Percentiles rank a stretch among this genome's conserved stretches.
Evolutionary conservation across 306 rosid species (phyloP).

Genomic region (Inga laurina): DNA sequence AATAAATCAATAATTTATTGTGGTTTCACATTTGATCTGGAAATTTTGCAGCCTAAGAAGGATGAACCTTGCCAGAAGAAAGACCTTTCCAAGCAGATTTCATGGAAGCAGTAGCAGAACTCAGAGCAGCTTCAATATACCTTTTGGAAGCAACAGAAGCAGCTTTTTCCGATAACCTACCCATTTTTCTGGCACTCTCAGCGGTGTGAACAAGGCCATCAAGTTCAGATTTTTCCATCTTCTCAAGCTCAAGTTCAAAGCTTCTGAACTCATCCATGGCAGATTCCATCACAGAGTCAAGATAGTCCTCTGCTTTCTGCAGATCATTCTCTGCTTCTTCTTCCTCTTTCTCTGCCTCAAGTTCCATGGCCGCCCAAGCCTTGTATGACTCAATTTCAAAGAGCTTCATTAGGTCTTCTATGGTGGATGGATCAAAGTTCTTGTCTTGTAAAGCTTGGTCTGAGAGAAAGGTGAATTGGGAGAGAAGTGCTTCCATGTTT

Average conservation of each 20-base stretch:
- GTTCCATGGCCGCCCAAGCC: constrained; percentile 86
- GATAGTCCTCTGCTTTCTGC: constrained; percentile 67
- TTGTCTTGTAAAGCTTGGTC: constrained; percentile 71
- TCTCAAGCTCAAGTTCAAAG: constrained; percentile 73
- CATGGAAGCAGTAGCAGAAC: constrained; percentile 86
- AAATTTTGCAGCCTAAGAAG: constrained; percentile 45
- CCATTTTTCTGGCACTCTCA: constrained; percentile 75
- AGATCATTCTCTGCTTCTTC: constrained; percentile 58
- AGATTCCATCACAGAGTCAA: constrained; percentile 77
- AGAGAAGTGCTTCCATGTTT: constrained; percentile 73
- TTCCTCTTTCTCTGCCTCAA: constrained; percentile 53
- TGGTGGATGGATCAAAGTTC: constrained; percentile 76
- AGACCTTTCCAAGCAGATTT: constrained; percentile 88
- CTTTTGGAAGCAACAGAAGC: constrained; percentile 72
- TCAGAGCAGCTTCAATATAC: constrained; percentile 74
- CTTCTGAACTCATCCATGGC: constrained; percentile 89
- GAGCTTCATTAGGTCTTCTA: constrained; percentile 79
- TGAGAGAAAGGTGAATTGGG: constrained; percentile 75
- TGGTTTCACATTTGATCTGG: neutral
- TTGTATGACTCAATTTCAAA: constrained; percentile 95
- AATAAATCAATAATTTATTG: neutral
- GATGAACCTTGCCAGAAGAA: constrained; percentile 81
- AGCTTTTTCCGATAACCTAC: constrained; percentile 67
- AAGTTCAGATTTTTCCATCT: constrained; percentile 48
- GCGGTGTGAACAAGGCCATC: constrained; percentile 49